These are phyloP conservation scores for Salicornia ramosissima DNA, from an alignment of 148 eudicot genomes.

Conservation along the genomic window DNA sequence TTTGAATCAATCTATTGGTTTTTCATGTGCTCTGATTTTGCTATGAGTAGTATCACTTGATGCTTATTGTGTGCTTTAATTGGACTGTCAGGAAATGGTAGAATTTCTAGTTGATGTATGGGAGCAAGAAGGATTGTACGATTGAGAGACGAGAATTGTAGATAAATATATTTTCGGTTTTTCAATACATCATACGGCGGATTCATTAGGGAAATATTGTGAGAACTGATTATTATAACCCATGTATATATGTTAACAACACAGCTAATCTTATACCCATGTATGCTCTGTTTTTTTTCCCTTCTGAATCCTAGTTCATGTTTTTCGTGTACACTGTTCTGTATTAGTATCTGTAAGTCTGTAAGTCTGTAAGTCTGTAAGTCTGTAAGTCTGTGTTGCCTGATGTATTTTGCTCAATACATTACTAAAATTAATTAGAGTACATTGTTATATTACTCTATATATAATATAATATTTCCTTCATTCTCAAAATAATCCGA, in stretches of 20 bases:
- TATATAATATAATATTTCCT: no score
- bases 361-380: no score
- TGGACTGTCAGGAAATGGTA: slow-evolving; percentile 63
- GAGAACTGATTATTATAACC: slow-evolving; percentile 16
- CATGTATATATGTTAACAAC: slow-evolving; percentile 18
- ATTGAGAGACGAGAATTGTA: slow-evolving; percentile 27
- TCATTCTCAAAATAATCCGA: no score
- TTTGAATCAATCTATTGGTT: background rate
- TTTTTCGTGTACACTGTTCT: background rate
- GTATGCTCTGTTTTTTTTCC: background rate
- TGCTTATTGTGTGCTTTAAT: slow-evolving; percentile 4
- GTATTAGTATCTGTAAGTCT: background rate
- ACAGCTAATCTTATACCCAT: slow-evolving; percentile 9
- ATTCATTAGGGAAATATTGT: slow-evolving; percentile 2
- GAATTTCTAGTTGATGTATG: slow-evolving; percentile 67
- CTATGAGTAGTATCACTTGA: background rate
- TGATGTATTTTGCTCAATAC: no score
- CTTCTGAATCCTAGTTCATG: background rate
- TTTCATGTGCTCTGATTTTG: background rate
- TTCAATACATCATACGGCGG: background rate
- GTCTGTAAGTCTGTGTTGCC: no score
- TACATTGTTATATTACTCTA: no score
- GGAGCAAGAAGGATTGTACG: slow-evolving; percentile 78
- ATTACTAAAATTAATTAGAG: no score
- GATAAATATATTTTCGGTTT: background rate